Evolutionary conservation across 257 asterid genomes (phyloP).

Genomic region (Penstemon newberryi): DNA sequence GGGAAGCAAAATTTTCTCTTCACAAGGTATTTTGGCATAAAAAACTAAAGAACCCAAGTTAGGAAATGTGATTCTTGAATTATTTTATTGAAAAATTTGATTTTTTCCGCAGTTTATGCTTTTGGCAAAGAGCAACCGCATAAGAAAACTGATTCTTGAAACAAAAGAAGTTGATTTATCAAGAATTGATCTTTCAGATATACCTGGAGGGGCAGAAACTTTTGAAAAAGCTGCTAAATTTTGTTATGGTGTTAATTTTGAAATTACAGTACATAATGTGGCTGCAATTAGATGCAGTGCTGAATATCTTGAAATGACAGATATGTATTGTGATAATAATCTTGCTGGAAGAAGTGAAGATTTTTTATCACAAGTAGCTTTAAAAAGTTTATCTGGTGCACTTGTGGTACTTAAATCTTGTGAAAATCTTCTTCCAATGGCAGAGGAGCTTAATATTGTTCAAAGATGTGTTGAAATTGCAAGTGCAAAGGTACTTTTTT

Average conservation of each 20-base stretch:
- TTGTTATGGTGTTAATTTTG: conserved; percentile 93
- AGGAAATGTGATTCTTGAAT: too few species aligned
- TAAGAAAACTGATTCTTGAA: conserved; percentile 43
- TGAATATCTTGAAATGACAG: conserved; percentile 87
- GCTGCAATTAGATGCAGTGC: conserved; percentile 93
- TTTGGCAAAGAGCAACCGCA: conserved; percentile 51
- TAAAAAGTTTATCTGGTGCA: conserved; percentile 81
- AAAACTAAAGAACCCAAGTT: too few species aligned
- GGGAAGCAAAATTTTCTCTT: conserved; percentile 44
- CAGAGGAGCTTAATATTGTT: conserved; percentile 72
- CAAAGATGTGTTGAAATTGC: conserved; percentile 74
- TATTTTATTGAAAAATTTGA: too few species aligned
- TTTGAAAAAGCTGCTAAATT: conserved; percentile 92
- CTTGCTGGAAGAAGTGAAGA: conserved; percentile 84
- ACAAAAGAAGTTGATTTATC: conserved; percentile 41
- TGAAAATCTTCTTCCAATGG: conserved; percentile 82
- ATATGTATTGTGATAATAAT: conserved; percentile 67
- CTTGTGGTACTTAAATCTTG: conserved; percentile 81
- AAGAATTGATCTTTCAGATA: conserved; percentile 60
- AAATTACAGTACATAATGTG: conserved; percentile 91
- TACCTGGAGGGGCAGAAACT: conserved; percentile 93
- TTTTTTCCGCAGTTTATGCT: conserved; percentile 46
- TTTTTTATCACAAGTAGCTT: conserved; percentile 75
- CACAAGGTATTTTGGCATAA: conserved; percentile 37
- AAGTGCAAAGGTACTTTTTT: conserved; percentile 67